Conservation (phyloP, 2,329 filamentous ascomycete genomes). For the Trichoderma polysporum region DNA sequence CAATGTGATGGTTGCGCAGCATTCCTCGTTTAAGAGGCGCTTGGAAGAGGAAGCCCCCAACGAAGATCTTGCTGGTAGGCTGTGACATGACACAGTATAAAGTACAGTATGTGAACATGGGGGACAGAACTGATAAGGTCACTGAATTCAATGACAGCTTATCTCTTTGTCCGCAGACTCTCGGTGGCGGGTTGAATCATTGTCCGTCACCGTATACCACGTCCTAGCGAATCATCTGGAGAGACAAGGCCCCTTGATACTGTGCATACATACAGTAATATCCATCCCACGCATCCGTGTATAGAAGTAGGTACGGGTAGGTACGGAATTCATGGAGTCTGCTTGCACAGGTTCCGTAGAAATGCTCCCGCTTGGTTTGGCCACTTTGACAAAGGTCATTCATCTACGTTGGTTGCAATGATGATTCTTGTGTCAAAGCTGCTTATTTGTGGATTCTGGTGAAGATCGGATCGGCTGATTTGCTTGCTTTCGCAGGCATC, state of each 20-base stretch:
- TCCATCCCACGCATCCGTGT: not conserved
- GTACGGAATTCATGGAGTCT: not conserved
- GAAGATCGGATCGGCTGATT: slow-evolving; percentile 14
- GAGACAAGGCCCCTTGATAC: not conserved
- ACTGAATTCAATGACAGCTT: not conserved
- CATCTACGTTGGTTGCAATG: not conserved
- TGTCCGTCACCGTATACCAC: not conserved
- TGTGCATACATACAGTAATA: not conserved
- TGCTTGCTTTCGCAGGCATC: slow-evolving; percentile 8
- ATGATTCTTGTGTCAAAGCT: not conserved
- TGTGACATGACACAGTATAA: slow-evolving; percentile 1
- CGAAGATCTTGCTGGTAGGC: no score
- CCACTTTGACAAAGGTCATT: not conserved
- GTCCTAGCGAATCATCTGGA: not conserved
- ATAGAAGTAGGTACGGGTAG: not conserved
- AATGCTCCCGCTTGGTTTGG: not conserved
- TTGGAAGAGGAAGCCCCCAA: not conserved
- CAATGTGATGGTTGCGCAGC: slow-evolving; percentile 19
- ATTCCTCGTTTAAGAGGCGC: not conserved
- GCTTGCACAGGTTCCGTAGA: not conserved
- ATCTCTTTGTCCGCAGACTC: not conserved
- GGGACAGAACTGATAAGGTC: not conserved
- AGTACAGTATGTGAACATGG: not conserved
- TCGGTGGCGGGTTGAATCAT: not conserved
- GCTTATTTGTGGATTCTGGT: not conserved